Evolutionary conservation across 2,329 filamentous ascomycete species (phyloP).

Genomic region (Chaetomium globosum): DNA sequence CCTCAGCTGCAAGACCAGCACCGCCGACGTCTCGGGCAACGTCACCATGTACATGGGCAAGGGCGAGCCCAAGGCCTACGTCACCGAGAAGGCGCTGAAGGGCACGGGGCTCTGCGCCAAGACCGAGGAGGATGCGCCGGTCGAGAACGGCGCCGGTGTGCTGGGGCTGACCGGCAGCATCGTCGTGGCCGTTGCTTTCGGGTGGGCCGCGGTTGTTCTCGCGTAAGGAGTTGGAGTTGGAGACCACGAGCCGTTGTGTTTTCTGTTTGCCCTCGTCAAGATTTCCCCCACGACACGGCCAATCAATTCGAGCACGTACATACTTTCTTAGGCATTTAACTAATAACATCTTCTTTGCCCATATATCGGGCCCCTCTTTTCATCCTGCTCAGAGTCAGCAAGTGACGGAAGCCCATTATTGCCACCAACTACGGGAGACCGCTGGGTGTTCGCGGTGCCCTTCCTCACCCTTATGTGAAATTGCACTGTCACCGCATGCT

Average conservation of each 20-base stretch:
- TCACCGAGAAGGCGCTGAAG: conserved; percentile 25
- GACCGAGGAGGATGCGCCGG: conserved; percentile 27
- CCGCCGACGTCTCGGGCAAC: conserved; percentile 31
- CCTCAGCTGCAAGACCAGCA: conserved; percentile 32
- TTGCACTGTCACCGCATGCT: no score
- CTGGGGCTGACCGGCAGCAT: conserved; percentile 22
- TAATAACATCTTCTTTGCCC: background rate
- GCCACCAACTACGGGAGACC: background rate
- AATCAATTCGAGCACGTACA: background rate
- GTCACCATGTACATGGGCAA: conserved; percentile 33
- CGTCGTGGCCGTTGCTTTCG: conserved; percentile 22
- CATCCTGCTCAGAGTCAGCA: background rate
- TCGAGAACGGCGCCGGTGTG: conserved; percentile 20
- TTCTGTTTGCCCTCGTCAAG: background rate
- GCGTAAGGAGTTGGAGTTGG: background rate
- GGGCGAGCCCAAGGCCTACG: conserved; percentile 36
- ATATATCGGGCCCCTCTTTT: background rate
- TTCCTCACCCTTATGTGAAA: no score
- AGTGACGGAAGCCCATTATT: background rate
- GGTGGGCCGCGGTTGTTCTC: conserved; percentile 24
- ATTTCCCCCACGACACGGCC: background rate
- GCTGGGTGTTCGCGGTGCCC: no score
- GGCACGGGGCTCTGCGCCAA: conserved; percentile 34
- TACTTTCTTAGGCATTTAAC: background rate
- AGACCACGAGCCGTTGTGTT: background rate